Conservation (phyloP, 2,329 filamentous ascomycete species). For the Cytospora chrysosperma region DNA sequence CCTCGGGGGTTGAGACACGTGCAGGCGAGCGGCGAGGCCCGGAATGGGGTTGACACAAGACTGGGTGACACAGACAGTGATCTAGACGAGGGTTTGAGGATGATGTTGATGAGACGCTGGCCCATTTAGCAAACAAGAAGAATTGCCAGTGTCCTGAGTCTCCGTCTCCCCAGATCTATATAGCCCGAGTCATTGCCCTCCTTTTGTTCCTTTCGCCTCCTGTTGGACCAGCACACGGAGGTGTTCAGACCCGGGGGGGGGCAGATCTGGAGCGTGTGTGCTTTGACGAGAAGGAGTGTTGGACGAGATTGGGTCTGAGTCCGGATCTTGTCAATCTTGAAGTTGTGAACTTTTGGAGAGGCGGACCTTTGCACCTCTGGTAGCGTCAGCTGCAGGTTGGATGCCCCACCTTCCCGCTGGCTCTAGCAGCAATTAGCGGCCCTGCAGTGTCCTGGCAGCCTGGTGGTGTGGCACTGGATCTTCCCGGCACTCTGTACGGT, state of each 20-base stretch:
- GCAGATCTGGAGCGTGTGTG: not conserved
- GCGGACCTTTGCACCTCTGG: slow-evolving; percentile 8
- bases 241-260: not conserved
- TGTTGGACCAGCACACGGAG: slow-evolving; percentile 1
- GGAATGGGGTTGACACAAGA: not conserved
- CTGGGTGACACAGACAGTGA: not conserved
- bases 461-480: not conserved
- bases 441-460: not conserved
- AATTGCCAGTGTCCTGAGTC: not conserved
- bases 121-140: slow-evolving; percentile 7
- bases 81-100: not conserved
- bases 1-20: not conserved
- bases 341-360: slow-evolving; percentile 17
- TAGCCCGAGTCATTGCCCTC: slow-evolving; percentile 3
- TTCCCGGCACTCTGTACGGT: slow-evolving; percentile 15
- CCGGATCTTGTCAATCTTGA: slow-evolving; percentile 4
- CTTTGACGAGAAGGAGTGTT: not conserved
- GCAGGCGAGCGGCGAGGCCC: not conserved
- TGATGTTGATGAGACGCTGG: slow-evolving; percentile 2
- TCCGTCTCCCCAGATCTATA: not conserved
- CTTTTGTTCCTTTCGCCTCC: not conserved
- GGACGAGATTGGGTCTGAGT: not conserved
- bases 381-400: slow-evolving; percentile 8
- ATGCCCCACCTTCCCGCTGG: slow-evolving; percentile 4
- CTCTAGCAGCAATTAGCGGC: not conserved